These are phyloP conservation scores for Thalassiosira oceanica DNA, from an alignment of 352 stramenopile species.

Conservation along the genomic window DNA sequence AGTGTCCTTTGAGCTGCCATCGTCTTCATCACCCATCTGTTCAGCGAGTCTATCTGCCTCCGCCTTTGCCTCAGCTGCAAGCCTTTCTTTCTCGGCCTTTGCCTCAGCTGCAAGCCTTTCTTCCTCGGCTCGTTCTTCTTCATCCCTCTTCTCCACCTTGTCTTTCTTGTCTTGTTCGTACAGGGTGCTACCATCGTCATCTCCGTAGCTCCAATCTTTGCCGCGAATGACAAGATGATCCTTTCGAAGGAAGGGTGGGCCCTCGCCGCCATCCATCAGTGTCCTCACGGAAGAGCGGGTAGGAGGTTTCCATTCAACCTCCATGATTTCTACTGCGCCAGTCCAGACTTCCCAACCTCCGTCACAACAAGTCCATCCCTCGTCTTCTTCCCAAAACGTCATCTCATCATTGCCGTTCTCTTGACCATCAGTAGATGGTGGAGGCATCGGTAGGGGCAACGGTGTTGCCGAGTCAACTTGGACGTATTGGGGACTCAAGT, in stretches of 20 bases:
- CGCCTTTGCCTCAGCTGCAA: constrained; percentile 7
- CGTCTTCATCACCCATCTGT: constrained; percentile 4
- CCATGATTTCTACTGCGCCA: constrained; percentile 62
- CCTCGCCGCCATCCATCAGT: constrained; percentile 81
- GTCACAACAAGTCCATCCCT: constrained; percentile 73
- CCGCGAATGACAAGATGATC: constrained; percentile 71
- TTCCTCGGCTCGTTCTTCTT: constrained; percentile 28
- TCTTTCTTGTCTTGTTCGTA: constrained; percentile 75
- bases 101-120: constrained; percentile 14
- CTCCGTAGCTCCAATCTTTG: constrained; percentile 63
- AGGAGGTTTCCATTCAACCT: constrained; percentile 75
- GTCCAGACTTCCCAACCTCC: constrained; percentile 69
- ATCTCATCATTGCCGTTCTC: too few species aligned
- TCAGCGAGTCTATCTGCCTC: too few species aligned
- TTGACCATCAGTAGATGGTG: too few species aligned
- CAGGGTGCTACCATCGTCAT: constrained; percentile 74
- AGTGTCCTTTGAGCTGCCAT: constrained; percentile 37
- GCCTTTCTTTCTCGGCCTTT: background rate
- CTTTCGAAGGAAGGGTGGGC: constrained; percentile 72
- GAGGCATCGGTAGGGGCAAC: constrained; percentile 39
- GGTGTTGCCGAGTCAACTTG: constrained; percentile 69
- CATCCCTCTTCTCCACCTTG: constrained; percentile 55
- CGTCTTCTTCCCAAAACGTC: constrained; percentile 62
- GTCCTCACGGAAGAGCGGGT: constrained; percentile 60
- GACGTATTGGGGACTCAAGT: constrained; percentile 29